A percentile compares a stretch with the other conserved stretches of the same genome.
Evolutionary conservation across 2,329 filamentous ascomycete genomes (phyloP).

Genomic region (Talaromyces sp.): DNA sequence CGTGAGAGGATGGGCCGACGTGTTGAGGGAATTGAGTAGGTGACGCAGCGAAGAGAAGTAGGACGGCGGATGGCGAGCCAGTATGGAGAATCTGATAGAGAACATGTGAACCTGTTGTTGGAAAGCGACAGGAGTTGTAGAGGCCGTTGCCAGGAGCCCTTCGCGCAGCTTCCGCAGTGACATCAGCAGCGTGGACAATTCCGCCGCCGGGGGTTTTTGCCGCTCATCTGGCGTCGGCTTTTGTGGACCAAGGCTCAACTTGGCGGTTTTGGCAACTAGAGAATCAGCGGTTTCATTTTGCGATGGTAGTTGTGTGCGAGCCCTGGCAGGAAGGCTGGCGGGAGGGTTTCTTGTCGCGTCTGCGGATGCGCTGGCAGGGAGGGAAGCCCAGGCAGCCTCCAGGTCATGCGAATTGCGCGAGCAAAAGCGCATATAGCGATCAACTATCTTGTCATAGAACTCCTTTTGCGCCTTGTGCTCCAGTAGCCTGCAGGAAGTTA

Average conservation of each 20-base stretch:
- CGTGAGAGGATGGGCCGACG: conserved; percentile 58
- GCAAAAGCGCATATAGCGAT: conserved; percentile 86
- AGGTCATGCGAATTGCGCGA: conserved; percentile 68
- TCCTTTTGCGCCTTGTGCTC: conserved; percentile 72
- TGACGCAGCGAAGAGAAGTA: conserved; percentile 84
- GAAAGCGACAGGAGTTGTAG: conserved; percentile 70
- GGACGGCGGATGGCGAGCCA: conserved; percentile 75
- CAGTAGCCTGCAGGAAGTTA: conserved; percentile 50
- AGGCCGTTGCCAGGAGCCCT: conserved; percentile 67
- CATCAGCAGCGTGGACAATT: conserved; percentile 68
- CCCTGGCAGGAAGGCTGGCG: conserved; percentile 3
- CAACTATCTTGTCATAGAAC: conserved; percentile 82
- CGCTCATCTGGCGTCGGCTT: conserved; percentile 11
- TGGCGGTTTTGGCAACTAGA: conserved; percentile 6
- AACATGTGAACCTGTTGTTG: conserved; percentile 88
- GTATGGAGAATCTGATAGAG: conserved; percentile 75
- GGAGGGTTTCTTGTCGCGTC: conserved; percentile 37
- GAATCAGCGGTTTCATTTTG: conserved; percentile 1
- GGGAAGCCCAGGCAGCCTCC: conserved; percentile 65
- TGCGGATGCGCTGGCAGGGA: conserved; percentile 39
- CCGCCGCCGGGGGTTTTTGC: conserved; percentile 45
- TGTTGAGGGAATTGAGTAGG: conserved; percentile 66
- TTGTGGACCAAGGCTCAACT: not conserved
- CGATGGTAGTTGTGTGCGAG: conserved; percentile 1
- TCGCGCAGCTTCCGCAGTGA: conserved; percentile 90